Evolutionary conservation across 768 basidiomycete genomes (phyloP), one percentile per base, ranked within the genome.

Genomic region (Cystofilobasidium capitatum): DNA sequence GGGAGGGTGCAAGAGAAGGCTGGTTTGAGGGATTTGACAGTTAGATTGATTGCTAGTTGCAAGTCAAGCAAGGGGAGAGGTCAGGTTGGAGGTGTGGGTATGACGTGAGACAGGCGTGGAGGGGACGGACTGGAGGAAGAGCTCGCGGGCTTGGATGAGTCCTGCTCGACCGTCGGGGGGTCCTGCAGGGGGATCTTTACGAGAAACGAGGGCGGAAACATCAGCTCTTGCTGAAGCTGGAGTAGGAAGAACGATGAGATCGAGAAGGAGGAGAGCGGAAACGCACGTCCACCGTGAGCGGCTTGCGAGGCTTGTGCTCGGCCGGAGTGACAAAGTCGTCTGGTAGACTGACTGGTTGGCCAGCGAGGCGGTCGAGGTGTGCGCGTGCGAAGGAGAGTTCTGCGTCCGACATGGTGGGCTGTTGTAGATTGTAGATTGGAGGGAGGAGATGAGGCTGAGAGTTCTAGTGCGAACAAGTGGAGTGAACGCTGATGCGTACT

Each of bases 21-120:
- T 0, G 96, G 96, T 75, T 98, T 98, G 74, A 85, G 80, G 58
- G 90, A 96, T 78, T 96, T 97, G 82, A 99, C 85, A 61, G 84
- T 87, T 71, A 99, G 78, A 26, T 80, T 80, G 71, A 97, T 78
- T 36, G 83, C 77, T 26, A 10, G 60, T 81, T 2, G 64, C 22
- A 0, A 65, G 17, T 10, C 16, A 40, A 22, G 22, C n/a, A 55
- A 3, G 13, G 44, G 31, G 31, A 39, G 17, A 1, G 51, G 51
- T n/a, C 17, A 42, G 51, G 8, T 16, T 29, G 1, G 1, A 14
- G 16, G 36, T 20, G 44, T 0, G 31, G 20, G 58, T 16, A 20
- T 37, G 26, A 58, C 31, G 24, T 39, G 16, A 4, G 49, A n/a
- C n/a, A n/a, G 45, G 45, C 20, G 45, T 17, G 45, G 45, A 24